Conservation (phyloP, 2,329 filamentous ascomycete species). For the Claviceps pusilla region DNA sequence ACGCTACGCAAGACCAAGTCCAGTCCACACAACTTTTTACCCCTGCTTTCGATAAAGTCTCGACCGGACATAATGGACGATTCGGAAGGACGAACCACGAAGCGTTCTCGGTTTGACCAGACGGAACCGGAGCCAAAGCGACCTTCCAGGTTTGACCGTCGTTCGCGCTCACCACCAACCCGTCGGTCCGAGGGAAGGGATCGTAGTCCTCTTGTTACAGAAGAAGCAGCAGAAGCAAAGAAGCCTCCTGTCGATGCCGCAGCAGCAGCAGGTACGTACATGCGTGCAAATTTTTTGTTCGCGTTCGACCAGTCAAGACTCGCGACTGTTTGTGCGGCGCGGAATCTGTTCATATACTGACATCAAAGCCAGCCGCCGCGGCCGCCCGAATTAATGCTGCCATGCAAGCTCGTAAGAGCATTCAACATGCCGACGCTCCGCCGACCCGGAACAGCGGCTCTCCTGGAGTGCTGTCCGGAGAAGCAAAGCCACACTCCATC, state of each 20-base stretch:
- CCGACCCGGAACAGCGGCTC: constrained; percentile 40
- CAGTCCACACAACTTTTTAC: background rate
- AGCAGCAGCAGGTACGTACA: constrained; percentile 56
- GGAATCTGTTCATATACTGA: constrained; percentile 10
- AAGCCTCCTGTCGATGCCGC: constrained; percentile 51
- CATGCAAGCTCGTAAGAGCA: constrained; percentile 71
- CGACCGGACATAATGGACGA: constrained; percentile 45
- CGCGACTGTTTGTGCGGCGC: background rate
- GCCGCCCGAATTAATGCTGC: constrained; percentile 78
- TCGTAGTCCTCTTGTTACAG: constrained; percentile 54
- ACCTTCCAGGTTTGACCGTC: constrained; percentile 73
- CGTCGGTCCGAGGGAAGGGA: constrained; percentile 59
- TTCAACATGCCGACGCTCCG: constrained; percentile 80
- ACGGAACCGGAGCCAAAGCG: constrained; percentile 67
- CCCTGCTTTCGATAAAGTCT: background rate
- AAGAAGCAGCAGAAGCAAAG: constrained; percentile 28
- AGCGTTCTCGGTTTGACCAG: constrained; percentile 90
- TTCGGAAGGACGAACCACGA: constrained; percentile 53
- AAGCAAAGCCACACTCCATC: constrained; percentile 5
- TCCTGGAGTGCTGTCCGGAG: constrained; percentile 1
- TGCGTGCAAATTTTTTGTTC: constrained; percentile 10
- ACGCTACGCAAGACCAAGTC: background rate
- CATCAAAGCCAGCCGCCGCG: constrained; percentile 50
- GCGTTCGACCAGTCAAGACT: background rate
- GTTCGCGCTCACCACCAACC: constrained; percentile 67